phyloP scores from a whole-genome alignment of 139 green algal species.

The Tetradesmus lagerheimii region DNA sequence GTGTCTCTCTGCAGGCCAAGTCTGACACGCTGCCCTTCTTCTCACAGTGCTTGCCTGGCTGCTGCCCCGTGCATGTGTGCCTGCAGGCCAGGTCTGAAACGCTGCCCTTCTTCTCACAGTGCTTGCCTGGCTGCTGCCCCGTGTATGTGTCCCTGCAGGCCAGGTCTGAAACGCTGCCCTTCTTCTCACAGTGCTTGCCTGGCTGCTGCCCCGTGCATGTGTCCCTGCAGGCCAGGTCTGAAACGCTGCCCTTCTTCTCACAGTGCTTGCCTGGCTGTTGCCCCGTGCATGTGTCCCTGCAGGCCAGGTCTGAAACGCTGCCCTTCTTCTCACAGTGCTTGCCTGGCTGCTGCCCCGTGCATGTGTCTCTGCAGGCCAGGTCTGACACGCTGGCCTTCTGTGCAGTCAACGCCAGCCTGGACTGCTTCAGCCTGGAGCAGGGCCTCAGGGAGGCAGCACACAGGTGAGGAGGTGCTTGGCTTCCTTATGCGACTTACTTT shows the following conservation, averaged over 20 bases:
- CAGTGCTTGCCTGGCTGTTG: not conserved
- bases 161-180: not conserved
- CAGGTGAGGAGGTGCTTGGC: not conserved
- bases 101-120: too few species aligned
- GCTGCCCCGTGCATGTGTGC: not conserved
- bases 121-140: not conserved
- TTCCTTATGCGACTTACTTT: not conserved
- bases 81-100: not conserved
- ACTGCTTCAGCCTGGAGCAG: not conserved
- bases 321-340: not conserved
- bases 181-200: too few species aligned
- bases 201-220: not conserved
- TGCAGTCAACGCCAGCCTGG: not conserved
- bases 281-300: not conserved
- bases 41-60: too few species aligned
- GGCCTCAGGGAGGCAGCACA: not conserved
- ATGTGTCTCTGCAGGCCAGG: not conserved
- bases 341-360: not conserved
- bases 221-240: not conserved
- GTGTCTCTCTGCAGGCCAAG: slow-evolving; percentile 1
- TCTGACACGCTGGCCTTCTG: not conserved
- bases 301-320: not conserved
- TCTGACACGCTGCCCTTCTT: not conserved
- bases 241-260: not conserved
- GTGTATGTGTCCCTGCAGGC: not conserved